phyloP scores from a whole-genome alignment of 495 filamentous ascomycete species.

The Tuber borchii region DNA sequence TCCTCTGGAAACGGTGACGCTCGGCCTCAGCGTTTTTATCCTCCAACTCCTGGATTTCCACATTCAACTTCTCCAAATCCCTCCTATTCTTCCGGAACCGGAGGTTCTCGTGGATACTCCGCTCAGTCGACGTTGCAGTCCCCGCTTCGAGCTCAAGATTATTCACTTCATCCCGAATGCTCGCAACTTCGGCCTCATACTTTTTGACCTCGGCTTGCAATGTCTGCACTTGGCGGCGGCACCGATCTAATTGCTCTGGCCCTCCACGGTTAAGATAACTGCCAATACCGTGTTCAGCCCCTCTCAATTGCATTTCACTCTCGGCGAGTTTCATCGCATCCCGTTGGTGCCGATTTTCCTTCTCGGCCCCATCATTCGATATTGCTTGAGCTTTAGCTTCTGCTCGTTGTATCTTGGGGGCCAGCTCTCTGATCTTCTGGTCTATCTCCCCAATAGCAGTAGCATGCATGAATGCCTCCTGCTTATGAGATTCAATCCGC shows the following conservation, averaged over 20 bases:
- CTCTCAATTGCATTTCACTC: constrained; percentile 67
- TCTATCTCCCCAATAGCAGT: constrained; percentile 48
- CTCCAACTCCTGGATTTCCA: constrained; percentile 70
- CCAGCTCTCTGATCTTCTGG: constrained; percentile 59
- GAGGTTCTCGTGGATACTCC: constrained; percentile 79
- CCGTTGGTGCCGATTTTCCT: constrained; percentile 66
- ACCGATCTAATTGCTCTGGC: constrained; percentile 59
- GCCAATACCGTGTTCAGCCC: constrained; percentile 69
- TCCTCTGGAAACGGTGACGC: constrained; percentile 61
- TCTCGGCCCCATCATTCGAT: constrained; percentile 60
- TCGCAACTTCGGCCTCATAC: constrained; percentile 59
- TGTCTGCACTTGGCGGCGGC: constrained; percentile 55
- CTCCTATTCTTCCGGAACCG: constrained; percentile 67
- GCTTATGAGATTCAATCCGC: constrained; percentile 63
- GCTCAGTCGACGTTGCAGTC: constrained; percentile 69
- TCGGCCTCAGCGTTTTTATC: constrained; percentile 76
- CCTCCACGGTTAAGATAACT: constrained; percentile 73
- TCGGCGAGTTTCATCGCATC: constrained; percentile 63
- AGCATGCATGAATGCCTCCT: constrained; percentile 59
- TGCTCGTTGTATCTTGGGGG: constrained; percentile 66
- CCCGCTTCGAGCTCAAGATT: constrained; percentile 68
- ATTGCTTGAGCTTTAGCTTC: constrained; percentile 68
- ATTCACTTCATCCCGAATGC: constrained; percentile 67
- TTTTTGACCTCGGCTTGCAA: constrained; percentile 57
- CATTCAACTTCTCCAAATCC: constrained; percentile 57